These are phyloP conservation scores for Colletotrichum shisoi DNA, from an alignment of 2,329 filamentous ascomycete species.

Conservation along the genomic window DNA sequence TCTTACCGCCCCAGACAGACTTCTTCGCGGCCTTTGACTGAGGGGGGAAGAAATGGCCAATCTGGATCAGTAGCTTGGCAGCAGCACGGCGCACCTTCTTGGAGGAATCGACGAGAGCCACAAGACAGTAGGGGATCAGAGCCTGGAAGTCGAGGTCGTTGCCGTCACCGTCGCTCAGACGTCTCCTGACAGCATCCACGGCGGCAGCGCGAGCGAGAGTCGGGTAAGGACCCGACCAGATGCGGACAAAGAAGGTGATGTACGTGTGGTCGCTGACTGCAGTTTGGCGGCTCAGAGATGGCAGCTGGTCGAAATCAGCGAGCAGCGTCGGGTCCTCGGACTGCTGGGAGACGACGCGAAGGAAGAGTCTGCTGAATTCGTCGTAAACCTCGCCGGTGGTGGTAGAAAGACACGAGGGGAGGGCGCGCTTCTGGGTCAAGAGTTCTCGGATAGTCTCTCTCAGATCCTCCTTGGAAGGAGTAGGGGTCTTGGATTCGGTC, in stretches of 20 bases:
- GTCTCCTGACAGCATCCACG: conserved; percentile 68
- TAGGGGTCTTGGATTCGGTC: conserved; percentile 49
- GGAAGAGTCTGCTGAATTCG: conserved; percentile 66
- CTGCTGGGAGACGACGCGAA: conserved; percentile 59
- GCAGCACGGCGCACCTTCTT: conserved; percentile 79
- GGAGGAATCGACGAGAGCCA: conserved; percentile 77
- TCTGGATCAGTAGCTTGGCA: conserved; percentile 68
- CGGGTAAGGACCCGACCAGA: conserved; percentile 77
- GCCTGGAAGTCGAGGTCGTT: conserved; percentile 73
- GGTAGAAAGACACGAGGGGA: conserved; percentile 62
- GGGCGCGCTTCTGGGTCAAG: conserved; percentile 48
- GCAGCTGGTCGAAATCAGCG: conserved; percentile 61
- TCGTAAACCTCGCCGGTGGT: conserved; percentile 62
- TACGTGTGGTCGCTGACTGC: conserved; percentile 71
- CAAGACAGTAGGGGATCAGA: conserved; percentile 81
- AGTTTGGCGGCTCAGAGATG: conserved; percentile 62
- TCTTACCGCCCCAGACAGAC: conserved; percentile 66
- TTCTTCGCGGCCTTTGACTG: conserved; percentile 53
- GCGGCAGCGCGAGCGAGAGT: conserved; percentile 73
- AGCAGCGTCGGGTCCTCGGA: conserved; percentile 52
- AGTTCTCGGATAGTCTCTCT: conserved; percentile 52
- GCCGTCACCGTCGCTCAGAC: conserved; percentile 61
- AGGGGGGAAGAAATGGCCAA: conserved; percentile 60
- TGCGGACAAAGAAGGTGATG: conserved; percentile 76
- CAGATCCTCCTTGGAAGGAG: conserved; percentile 49